phyloP scores from a whole-genome alignment of 2,329 filamentous ascomycete genomes.

The Ascocoryne sarcoides region DNA sequence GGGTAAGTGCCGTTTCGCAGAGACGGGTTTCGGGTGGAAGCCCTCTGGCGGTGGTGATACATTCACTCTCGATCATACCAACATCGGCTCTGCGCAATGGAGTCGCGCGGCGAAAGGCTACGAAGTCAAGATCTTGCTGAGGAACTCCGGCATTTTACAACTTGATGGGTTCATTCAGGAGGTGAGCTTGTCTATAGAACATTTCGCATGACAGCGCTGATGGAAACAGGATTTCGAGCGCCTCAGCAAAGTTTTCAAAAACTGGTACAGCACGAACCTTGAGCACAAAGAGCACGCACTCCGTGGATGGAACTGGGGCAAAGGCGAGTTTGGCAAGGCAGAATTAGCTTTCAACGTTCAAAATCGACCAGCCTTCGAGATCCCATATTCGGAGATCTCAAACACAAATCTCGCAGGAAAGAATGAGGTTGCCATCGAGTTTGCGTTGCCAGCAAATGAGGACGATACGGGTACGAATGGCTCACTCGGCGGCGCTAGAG shows the following conservation, averaged over 20 bases:
- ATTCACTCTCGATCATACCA: slow-evolving; percentile 82
- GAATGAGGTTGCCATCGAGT: slow-evolving; percentile 95
- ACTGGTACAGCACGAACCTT: slow-evolving; percentile 91
- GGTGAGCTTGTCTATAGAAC: too few species aligned
- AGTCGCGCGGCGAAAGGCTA: slow-evolving; percentile 86
- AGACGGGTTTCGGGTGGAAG: slow-evolving; percentile 94
- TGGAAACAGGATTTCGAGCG: slow-evolving; percentile 70
- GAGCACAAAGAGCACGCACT: slow-evolving; percentile 91
- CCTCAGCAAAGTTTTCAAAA: slow-evolving; percentile 86
- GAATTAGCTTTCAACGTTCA: slow-evolving; percentile 96
- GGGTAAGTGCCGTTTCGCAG: slow-evolving; percentile 90
- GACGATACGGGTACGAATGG: slow-evolving; percentile 67
- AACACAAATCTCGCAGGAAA: slow-evolving; percentile 97
- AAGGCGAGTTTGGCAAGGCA: slow-evolving; percentile 90
- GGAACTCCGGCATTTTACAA: slow-evolving; percentile 79
- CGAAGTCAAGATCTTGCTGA: slow-evolving; percentile 84
- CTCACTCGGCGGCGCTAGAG: slow-evolving; percentile 61
- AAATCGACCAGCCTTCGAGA: slow-evolving; percentile 91
- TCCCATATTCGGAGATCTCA: slow-evolving; percentile 93
- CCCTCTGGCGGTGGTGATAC: slow-evolving; percentile 78
- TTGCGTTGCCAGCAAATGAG: slow-evolving; percentile 65
- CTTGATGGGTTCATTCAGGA: slow-evolving; percentile 93
- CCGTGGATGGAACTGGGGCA: slow-evolving; percentile 98
- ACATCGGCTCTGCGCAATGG: slow-evolving; percentile 87
- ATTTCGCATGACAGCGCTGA: too few species aligned